Conservation (phyloP, 2,329 filamentous ascomycete genomes). For the Cladosporium sp. region DNA sequence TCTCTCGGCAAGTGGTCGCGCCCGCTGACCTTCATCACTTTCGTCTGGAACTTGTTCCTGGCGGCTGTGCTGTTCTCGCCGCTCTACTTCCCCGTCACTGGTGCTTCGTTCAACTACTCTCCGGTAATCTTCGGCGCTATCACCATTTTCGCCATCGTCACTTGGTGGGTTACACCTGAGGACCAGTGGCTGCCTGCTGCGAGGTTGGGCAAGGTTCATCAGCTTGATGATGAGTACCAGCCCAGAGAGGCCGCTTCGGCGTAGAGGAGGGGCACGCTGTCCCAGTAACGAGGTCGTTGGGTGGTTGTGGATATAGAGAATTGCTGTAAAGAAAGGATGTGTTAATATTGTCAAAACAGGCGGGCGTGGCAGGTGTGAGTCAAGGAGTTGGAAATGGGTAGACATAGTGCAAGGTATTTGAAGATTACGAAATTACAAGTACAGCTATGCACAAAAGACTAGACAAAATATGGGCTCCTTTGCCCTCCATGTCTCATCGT, state of each 20-base stretch:
- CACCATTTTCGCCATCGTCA: slow-evolving; percentile 40
- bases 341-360: background rate
- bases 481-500: background rate
- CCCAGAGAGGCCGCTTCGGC: background rate
- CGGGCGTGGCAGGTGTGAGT: background rate
- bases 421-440: slow-evolving; percentile 10
- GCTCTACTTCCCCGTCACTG: slow-evolving; percentile 38
- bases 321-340: background rate
- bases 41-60: slow-evolving; percentile 43
- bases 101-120: slow-evolving; percentile 38
- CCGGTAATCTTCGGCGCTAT: slow-evolving; percentile 43
- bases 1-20: slow-evolving; percentile 40
- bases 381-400: background rate
- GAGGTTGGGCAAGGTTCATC: slow-evolving; percentile 34
- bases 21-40: slow-evolving; percentile 38
- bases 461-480: background rate
- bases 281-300: background rate
- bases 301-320: background rate
- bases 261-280: background rate
- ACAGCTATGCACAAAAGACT: slow-evolving; percentile 2
- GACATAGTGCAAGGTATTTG: background rate
- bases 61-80: slow-evolving; percentile 42
- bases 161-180: slow-evolving; percentile 40
- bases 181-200: slow-evolving; percentile 39
- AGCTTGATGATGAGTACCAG: slow-evolving; percentile 30